A percentile compares a stretch with the other conserved stretches of the same genome.
Evolutionary conservation across 2,329 filamentous ascomycete genomes (phyloP).

Genomic region (Epicoccum nigrum): DNA sequence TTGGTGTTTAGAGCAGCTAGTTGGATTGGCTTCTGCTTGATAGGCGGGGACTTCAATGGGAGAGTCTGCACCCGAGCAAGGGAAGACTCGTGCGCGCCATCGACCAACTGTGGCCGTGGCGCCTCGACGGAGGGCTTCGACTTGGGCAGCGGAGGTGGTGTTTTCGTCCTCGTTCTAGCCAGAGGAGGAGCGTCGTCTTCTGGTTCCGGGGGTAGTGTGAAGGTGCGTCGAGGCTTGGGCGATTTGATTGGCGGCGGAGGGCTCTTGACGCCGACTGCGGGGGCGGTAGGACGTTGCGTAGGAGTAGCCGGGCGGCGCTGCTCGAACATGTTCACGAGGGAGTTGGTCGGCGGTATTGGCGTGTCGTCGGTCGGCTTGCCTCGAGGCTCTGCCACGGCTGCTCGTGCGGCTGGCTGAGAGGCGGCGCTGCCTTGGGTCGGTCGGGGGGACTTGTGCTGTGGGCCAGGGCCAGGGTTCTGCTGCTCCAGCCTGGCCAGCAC

Average conservation of each 20-base stretch:
- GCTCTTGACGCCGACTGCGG: constrained; percentile 28
- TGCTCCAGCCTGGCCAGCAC: constrained; percentile 41
- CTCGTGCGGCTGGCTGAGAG: constrained; percentile 21
- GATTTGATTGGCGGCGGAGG: constrained; percentile 46
- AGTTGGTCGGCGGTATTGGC: constrained; percentile 66
- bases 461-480: constrained; percentile 13
- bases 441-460: constrained; percentile 15
- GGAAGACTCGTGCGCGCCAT: constrained; percentile 21
- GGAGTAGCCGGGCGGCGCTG: constrained; percentile 47
- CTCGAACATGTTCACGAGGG: constrained; percentile 74
- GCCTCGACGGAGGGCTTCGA: constrained; percentile 37
- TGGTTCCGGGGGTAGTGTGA: constrained; percentile 39
- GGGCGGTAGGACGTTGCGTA: constrained; percentile 17
- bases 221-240: constrained; percentile 50
- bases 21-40: constrained; percentile 35
- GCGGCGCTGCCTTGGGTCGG: constrained; percentile 26
- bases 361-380: constrained; percentile 59
- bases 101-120: constrained; percentile 18
- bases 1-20: constrained; percentile 29
- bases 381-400: constrained; percentile 15
- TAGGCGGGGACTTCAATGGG: constrained; percentile 31
- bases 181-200: constrained; percentile 24
- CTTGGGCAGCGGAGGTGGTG: constrained; percentile 33
- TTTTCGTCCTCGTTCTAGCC: constrained; percentile 27
- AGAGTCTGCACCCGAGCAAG: constrained; percentile 28